Conservation (phyloP, 2,329 filamentous ascomycete genomes). For the Pyrenophora graminea region DNA sequence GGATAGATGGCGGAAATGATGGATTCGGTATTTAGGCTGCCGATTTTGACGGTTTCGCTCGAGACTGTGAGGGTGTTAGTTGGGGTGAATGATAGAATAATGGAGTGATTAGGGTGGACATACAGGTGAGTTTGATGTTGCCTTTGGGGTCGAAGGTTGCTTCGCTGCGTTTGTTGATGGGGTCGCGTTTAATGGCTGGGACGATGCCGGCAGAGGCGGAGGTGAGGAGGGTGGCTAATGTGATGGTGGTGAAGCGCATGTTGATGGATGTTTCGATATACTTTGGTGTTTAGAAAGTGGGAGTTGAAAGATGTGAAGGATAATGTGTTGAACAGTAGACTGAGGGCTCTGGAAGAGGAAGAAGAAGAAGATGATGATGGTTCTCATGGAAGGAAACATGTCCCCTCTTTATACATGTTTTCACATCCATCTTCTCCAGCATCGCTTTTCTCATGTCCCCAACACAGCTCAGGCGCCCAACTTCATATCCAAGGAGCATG, state of each 20-base stretch:
- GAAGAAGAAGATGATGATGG: too few species aligned
- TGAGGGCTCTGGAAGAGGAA: neutral
- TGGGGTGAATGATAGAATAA: too few species aligned
- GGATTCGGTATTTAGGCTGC: slow-evolving; percentile 14
- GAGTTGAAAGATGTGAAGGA: neutral
- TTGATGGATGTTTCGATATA: neutral
- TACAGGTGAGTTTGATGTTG: slow-evolving; percentile 19
- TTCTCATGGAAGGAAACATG: too few species aligned
- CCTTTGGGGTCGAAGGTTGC: slow-evolving; percentile 10
- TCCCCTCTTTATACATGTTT: too few species aligned
- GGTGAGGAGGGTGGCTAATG: slow-evolving; percentile 9
- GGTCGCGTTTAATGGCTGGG: slow-evolving; percentile 4
- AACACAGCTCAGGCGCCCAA: neutral
- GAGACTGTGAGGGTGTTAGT: slow-evolving; percentile 23
- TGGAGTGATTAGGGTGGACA: neutral
- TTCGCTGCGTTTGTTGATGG: slow-evolving; percentile 10
- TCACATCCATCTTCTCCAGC: neutral
- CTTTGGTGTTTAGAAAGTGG: neutral
- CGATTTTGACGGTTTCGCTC: slow-evolving; percentile 28
- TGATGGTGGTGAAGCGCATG: slow-evolving; percentile 9
- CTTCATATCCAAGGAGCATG: neutral
- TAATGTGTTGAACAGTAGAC: neutral
- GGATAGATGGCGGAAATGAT: slow-evolving; percentile 14
- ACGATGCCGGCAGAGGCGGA: slow-evolving; percentile 9
- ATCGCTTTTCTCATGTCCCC: neutral